Evolutionary conservation across 1,139 yeast species (phyloP).

Genomic region (Blastobotrys elegans): DNA sequence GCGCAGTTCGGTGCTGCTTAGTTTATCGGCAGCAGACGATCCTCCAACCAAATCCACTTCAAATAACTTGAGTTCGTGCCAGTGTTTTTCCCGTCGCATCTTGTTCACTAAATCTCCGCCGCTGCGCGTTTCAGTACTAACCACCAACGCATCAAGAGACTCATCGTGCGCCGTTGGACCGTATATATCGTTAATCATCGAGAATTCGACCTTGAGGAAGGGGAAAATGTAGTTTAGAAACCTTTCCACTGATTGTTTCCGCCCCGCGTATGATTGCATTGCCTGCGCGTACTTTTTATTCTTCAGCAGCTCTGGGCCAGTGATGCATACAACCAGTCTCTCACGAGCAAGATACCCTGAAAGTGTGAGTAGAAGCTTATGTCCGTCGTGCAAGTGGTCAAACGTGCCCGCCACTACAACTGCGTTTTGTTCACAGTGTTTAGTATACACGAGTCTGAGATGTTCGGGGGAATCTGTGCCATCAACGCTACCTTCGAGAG

Average conservation of each 20-base stretch:
- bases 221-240: conserved; percentile 51
- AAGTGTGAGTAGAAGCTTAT: conserved; percentile 73
- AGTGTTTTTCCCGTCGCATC: conserved; percentile 52
- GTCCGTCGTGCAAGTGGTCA: conserved; percentile 96
- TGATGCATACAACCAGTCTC: conserved; percentile 70
- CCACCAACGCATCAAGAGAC: conserved; percentile 72
- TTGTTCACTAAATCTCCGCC: conserved; percentile 76
- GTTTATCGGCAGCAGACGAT: conserved; percentile 58
- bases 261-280: conserved; percentile 52
- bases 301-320: conserved; percentile 67
- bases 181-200: conserved; percentile 75
- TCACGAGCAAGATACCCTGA: conserved; percentile 56
- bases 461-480: conserved; percentile 5
- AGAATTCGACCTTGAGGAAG: conserved; percentile 40
- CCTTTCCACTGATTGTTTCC: conserved; percentile 44
- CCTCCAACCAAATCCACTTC: conserved; percentile 66
- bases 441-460: conserved; percentile 6
- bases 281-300: conserved; percentile 71
- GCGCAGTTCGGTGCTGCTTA: conserved; percentile 71
- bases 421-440: conserved; percentile 19
- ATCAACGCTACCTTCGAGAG: not conserved
- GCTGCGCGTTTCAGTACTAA: conserved; percentile 69
- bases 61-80: conserved; percentile 49
- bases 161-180: conserved; percentile 88
- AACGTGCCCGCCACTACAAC: conserved; percentile 84